A percentile compares a stretch with the other conserved stretches of the same genome.
Evolutionary conservation across 306 rosid genomes (phyloP).

Genomic region (Trifolium subterraneum): DNA sequence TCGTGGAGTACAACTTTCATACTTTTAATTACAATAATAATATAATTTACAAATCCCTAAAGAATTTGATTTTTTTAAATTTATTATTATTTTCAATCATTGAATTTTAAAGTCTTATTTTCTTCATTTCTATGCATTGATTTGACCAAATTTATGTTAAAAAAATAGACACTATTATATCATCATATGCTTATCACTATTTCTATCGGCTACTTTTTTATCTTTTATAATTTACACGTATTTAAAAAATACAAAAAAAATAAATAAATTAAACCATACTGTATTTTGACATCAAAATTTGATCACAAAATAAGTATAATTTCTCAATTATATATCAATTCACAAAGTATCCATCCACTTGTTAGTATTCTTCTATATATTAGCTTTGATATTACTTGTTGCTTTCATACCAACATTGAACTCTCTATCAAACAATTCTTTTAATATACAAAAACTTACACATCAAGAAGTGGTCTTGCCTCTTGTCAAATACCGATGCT

Average conservation of each 20-base stretch:
- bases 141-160: background rate
- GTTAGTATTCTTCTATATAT: background rate
- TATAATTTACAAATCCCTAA: background rate
- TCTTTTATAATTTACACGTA: too few species aligned
- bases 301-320: too few species aligned
- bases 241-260: too few species aligned
- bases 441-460: slow-evolving; percentile 28
- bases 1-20: too few species aligned
- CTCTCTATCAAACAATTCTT: slow-evolving; percentile 34
- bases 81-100: background rate
- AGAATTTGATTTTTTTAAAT: too few species aligned
- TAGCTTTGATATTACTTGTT: slow-evolving; percentile 39
- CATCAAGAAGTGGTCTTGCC: slow-evolving; percentile 42
- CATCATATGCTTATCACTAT: too few species aligned
- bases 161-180: too few species aligned
- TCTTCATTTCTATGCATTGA: slow-evolving; percentile 13
- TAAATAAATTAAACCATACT: too few species aligned
- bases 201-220: too few species aligned
- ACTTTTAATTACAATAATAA: background rate
- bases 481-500: slow-evolving; percentile 44
- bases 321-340: background rate
- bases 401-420: slow-evolving; percentile 51
- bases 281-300: too few species aligned
- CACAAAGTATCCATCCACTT: slow-evolving; percentile 36
- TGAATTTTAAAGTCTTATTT: background rate